Evolutionary conservation across 495 filamentous ascomycete species (phyloP).

Genomic region (Rhypophila decipiens): DNA sequence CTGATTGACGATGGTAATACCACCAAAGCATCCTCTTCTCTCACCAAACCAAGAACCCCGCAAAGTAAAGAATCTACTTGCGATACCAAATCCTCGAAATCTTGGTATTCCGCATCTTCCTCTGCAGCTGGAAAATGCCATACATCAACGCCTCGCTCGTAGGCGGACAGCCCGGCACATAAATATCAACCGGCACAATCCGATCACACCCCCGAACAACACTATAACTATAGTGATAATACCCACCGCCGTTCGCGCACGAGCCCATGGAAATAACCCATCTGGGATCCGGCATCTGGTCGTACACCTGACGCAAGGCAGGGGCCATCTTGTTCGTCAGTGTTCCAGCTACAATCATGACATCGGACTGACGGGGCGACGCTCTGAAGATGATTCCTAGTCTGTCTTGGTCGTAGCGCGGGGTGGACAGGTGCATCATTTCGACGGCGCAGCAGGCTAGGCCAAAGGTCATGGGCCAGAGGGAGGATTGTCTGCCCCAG

Average conservation of each 20-base stretch:
- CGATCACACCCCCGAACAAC: conserved; percentile 84
- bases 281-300: conserved; percentile 93
- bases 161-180: conserved; percentile 88
- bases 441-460: conserved; percentile 95
- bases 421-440: conserved; percentile 97
- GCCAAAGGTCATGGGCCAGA: conserved; percentile 98
- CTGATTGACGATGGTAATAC: not conserved
- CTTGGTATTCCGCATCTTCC: conserved; percentile 78
- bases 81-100: conserved; percentile 58
- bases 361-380: conserved; percentile 89
- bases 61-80: conserved; percentile 17
- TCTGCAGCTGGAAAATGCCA: conserved; percentile 79
- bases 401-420: conserved; percentile 92
- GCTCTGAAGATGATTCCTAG: conserved; percentile 97
- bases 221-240: conserved; percentile 91
- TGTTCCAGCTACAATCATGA: conserved; percentile 96
- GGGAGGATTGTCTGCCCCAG: conserved; percentile 87
- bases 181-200: conserved; percentile 87
- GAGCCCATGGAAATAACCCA: conserved; percentile 92
- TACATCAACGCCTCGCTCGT: conserved; percentile 86
- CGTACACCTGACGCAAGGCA: conserved; percentile 89
- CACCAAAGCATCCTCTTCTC: no score
- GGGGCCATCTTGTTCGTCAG: conserved; percentile 98
- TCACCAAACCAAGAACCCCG: not conserved
- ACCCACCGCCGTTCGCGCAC: conserved; percentile 89